phyloP scores from a whole-genome alignment of 192 early-diverging fungal species.

The Entomortierella chlamydospora region DNA sequence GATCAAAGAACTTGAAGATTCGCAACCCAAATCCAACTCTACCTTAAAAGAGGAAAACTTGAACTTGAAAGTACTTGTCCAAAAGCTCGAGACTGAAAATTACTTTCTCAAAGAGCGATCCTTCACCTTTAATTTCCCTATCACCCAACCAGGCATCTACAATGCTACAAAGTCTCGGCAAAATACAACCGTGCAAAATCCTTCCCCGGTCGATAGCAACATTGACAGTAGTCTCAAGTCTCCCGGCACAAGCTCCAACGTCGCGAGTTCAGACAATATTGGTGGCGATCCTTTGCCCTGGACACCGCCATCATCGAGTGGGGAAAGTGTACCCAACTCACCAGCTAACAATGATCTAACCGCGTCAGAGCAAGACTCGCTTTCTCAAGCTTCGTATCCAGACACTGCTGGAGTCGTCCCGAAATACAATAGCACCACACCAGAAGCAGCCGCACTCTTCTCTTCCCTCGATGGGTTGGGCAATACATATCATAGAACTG shows the following conservation, averaged over 20 bases:
- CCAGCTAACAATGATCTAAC: slow-evolving; percentile 23
- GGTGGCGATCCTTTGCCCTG: slow-evolving; percentile 33
- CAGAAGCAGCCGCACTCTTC: slow-evolving; percentile 34
- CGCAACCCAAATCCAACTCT: slow-evolving; percentile 53
- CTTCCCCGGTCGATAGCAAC: background rate
- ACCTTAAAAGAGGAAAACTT: slow-evolving; percentile 60
- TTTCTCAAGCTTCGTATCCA: slow-evolving; percentile 1
- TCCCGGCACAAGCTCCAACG: background rate
- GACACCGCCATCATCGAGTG: slow-evolving; percentile 45
- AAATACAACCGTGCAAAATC: background rate
- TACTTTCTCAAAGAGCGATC: slow-evolving; percentile 62
- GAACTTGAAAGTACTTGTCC: slow-evolving; percentile 57
- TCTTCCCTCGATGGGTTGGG: slow-evolving; percentile 35
- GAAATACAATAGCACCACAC: slow-evolving; percentile 20
- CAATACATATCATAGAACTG: slow-evolving; percentile 7
- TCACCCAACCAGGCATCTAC: slow-evolving; percentile 58
- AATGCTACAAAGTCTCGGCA: slow-evolving; percentile 12
- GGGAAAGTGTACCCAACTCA: slow-evolving; percentile 50
- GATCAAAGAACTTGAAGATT: slow-evolving; percentile 76
- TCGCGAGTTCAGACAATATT: background rate
- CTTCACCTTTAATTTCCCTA: slow-evolving; percentile 64
- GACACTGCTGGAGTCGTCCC: slow-evolving; percentile 47
- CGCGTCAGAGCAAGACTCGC: slow-evolving; percentile 24
- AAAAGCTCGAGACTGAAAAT: slow-evolving; percentile 66
- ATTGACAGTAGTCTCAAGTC: background rate